Base-by-base conservation (phyloP, 108 stramenopile genomes). In the Licmophora abbreviata region DNA sequence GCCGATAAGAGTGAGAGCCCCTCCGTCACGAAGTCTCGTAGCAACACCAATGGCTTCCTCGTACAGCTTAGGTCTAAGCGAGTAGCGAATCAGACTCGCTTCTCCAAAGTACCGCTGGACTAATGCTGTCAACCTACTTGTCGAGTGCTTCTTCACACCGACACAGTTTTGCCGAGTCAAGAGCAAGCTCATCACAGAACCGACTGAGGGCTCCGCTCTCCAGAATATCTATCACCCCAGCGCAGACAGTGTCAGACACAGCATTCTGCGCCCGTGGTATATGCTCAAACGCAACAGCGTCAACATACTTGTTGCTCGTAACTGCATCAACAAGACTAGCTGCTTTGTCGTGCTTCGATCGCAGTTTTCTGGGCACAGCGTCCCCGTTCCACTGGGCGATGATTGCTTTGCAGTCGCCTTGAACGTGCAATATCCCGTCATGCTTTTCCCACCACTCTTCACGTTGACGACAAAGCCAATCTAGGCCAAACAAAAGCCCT, bases 341-440 rank as follows among this genome's bases (percentile, higher is more conserved):
- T 15, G 61, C 66, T 22, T 30, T 17, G 1, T 45, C 37, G 43
- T 77, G 66, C 10, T 73, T 48, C 6, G n/a, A 14, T 34, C 76
- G 54, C 53, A 80, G 34, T 57, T 77, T 84, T 44, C 83, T 63
- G 5, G 83, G 74, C 8, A 44, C 44, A 8, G 83, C 64, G 9
- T 42, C 61, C 7, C 66, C 75, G 15, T 61, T 60, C 26, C 83
- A 46, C 47, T 83, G 81, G 51, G 81, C 74, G 0, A 81, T 79
- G 12, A 88, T 77, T 26, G 74, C 60, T 52, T 84, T 83, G 51
- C 87, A 84, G 58, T 88, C 87, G 2, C 87, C 87, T 28, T 64
- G 52, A 26, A 87, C 59, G 0, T 56, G 54, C 9, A 87, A 44
- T 20, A 6, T 29, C 11, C 14, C 24, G 20, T 26, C 34, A 15